Percentiles rank a stretch among this genome's conserved stretches.
These are phyloP conservation scores for Fagus crenata DNA, from an alignment of 306 rosid species.

Conservation along the genomic window DNA sequence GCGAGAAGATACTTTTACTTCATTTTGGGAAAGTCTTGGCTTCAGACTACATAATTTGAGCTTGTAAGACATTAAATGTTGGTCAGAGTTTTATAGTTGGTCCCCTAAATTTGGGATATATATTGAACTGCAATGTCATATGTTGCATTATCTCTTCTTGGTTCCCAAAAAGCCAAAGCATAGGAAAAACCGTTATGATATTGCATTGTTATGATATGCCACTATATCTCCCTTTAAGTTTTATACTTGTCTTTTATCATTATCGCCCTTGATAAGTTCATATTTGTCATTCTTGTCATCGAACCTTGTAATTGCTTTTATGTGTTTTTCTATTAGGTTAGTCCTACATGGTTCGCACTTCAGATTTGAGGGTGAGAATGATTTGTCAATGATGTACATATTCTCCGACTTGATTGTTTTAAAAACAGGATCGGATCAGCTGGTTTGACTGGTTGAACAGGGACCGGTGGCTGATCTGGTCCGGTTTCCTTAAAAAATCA, in stretches of 20 bases:
- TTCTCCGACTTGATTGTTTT: no score
- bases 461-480: no score
- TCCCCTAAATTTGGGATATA: constrained; percentile 4
- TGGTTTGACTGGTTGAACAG: no score
- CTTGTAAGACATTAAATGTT: constrained; percentile 24
- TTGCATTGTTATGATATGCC: neutral
- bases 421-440: no score
- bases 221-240: neutral
- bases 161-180: neutral
- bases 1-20: constrained; percentile 28
- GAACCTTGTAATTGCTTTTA: no score
- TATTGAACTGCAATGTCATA: neutral
- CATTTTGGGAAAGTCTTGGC: constrained; percentile 31
- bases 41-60: constrained; percentile 24
- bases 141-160: constrained; percentile 4
- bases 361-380: no score
- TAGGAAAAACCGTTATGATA: neutral
- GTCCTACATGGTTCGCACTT: no score
- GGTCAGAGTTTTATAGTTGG: constrained; percentile 25
- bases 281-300: neutral
- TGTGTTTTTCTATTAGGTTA: no score
- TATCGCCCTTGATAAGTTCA: neutral
- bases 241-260: neutral
- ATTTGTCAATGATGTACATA: no score
- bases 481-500: no score